Evolutionary conservation across 176 grass and related monocot genomes (phyloP).

Genomic region (Hsuehochloa calcarea): DNA sequence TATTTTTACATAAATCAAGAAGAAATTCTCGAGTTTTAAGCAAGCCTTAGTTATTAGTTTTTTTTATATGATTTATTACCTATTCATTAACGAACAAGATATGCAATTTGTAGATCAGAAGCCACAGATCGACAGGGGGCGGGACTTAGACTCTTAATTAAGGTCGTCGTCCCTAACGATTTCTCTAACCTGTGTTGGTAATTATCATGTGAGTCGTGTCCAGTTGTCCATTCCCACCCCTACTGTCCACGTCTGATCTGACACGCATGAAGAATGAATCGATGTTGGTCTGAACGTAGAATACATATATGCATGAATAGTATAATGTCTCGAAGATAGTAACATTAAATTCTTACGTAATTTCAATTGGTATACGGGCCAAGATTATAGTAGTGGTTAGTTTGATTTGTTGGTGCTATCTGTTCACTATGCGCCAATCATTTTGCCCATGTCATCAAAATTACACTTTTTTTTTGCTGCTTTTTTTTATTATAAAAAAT

Average conservation of each 20-base stretch:
- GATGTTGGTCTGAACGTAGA: background rate
- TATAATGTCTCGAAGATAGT: background rate
- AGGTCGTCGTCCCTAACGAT: background rate
- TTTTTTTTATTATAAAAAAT: background rate
- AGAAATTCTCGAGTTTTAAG: too few relatives aligned
- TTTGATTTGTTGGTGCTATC: background rate
- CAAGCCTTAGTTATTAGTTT: too few relatives aligned
- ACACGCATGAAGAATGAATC: background rate
- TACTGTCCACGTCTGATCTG: background rate
- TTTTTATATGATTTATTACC: background rate
- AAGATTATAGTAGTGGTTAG: background rate
- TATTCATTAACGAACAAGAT: background rate
- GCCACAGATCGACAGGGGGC: background rate
- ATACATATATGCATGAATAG: background rate
- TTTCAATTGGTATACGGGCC: background rate
- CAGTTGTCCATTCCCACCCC: too few relatives aligned
- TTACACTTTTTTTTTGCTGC: background rate
- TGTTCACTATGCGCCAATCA: background rate
- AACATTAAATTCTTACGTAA: background rate
- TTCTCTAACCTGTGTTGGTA: background rate
- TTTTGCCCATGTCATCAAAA: background rate
- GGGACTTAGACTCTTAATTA: background rate
- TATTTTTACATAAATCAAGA: too few relatives aligned
- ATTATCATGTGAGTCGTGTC: background rate
- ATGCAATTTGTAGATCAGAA: background rate